A percentile compares a stretch with the other conserved stretches of the same genome.
These are phyloP conservation scores for Conoideocrella luteorostrata DNA, from an alignment of 2,329 filamentous ascomycete genomes.

Conservation along the genomic window DNA sequence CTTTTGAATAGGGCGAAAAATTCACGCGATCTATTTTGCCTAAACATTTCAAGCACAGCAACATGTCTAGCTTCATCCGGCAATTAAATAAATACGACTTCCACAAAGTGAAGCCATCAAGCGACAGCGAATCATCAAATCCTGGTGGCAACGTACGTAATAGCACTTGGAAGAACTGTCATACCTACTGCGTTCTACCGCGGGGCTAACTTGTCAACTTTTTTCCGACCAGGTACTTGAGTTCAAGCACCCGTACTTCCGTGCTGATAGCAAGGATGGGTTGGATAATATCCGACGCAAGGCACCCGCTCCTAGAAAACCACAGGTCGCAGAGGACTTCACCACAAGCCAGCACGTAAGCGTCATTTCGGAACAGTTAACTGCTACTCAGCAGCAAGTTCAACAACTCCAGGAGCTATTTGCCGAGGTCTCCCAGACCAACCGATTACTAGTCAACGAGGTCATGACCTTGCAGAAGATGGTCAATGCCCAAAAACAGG, in stretches of 20 bases:
- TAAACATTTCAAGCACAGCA: slow-evolving; percentile 98
- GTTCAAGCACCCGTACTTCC: slow-evolving; percentile 96
- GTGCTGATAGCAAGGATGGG: slow-evolving; percentile 90
- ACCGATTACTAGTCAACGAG: slow-evolving; percentile 56
- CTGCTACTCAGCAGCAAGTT: slow-evolving; percentile 87
- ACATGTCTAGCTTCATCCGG: slow-evolving; percentile 93
- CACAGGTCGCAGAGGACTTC: slow-evolving; percentile 60
- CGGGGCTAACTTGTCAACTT: slow-evolving; percentile 7
- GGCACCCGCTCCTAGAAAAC: slow-evolving; percentile 82
- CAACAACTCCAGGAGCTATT: slow-evolving; percentile 81
- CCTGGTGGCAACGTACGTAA: slow-evolving; percentile 30
- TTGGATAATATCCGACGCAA: slow-evolving; percentile 95
- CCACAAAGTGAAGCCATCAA: slow-evolving; percentile 74
- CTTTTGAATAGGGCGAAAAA: slow-evolving; percentile 71
- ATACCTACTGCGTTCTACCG: slow-evolving; percentile 9
- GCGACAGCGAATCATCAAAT: slow-evolving; percentile 26
- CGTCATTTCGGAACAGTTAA: slow-evolving; percentile 78
- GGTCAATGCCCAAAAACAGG: slow-evolving; percentile 51
- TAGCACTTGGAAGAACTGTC: not conserved
- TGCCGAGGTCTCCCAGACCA: slow-evolving; percentile 63
- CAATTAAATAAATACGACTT: slow-evolving; percentile 98
- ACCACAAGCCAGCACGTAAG: slow-evolving; percentile 83
- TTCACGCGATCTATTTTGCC: slow-evolving; percentile 96
- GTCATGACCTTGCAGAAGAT: slow-evolving; percentile 55
- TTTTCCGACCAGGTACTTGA: slow-evolving; percentile 55